phyloP scores from a whole-genome alignment of 2,329 filamentous ascomycete species.

The Sclerotinia minor region DNA sequence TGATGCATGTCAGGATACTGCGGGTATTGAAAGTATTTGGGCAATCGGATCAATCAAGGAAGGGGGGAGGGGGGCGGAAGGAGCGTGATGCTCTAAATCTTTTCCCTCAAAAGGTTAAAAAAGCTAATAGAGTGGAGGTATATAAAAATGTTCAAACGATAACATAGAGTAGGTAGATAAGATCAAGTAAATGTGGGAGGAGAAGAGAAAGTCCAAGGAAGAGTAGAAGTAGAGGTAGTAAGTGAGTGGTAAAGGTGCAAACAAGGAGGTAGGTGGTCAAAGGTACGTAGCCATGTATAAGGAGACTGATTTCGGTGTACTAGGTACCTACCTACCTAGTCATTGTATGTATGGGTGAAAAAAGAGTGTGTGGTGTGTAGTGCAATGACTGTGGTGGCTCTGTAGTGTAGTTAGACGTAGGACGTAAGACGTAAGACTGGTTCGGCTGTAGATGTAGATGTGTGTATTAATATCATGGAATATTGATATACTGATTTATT shows the following conservation, averaged over 20 bases:
- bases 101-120: not conserved
- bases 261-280: no score
- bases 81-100: not conserved
- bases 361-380: not conserved
- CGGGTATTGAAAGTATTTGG: constrained; percentile 7
- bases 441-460: not conserved
- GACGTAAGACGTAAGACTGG: not conserved
- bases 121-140: not conserved
- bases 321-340: not conserved
- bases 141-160: not conserved
- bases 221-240: no score
- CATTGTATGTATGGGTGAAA: not conserved
- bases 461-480: not conserved
- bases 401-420: not conserved
- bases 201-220: no score
- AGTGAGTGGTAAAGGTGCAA: no score
- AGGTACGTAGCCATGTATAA: not conserved
- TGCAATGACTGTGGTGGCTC: not conserved
- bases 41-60: constrained; percentile 7
- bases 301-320: constrained; percentile 1
- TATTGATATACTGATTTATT: not conserved
- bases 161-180: not conserved
- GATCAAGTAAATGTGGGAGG: not conserved
- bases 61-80: not conserved
- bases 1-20: constrained; percentile 16